phyloP scores from a whole-genome alignment of 345 rosid species.

The Lenwebbia sp. region DNA sequence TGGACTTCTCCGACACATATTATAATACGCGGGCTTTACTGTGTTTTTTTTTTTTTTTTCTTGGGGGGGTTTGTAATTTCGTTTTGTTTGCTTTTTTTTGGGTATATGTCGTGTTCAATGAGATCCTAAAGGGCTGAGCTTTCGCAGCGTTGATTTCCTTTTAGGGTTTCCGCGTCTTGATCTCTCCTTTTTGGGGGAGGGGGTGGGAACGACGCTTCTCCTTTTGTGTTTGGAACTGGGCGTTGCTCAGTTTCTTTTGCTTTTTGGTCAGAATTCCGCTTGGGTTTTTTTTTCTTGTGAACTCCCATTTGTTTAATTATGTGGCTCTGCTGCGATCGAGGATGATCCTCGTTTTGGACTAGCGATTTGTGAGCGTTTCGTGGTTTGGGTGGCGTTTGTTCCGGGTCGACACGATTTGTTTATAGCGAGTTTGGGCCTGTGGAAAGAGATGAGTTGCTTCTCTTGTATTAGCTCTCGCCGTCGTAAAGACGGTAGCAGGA shows the following conservation, averaged over 20 bases:
- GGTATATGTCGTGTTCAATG: background rate
- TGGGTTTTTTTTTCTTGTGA: background rate
- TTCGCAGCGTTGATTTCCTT: background rate
- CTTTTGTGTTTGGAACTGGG: background rate
- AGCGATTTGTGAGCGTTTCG: background rate
- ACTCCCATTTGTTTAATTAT: background rate
- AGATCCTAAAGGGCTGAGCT: background rate
- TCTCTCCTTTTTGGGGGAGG: background rate
- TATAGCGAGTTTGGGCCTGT: background rate
- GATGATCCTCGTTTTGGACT: background rate
- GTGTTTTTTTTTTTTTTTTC: background rate
- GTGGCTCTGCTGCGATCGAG: background rate
- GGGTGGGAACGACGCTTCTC: background rate
- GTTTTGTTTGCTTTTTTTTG: background rate
- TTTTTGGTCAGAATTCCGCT: background rate
- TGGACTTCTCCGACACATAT: background rate
- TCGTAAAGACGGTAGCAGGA: constrained; percentile 37
- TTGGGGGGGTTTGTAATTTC: background rate
- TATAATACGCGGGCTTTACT: background rate
- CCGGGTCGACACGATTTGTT: background rate
- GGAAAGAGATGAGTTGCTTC: constrained; percentile 64
- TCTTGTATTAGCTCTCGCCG: constrained; percentile 52
- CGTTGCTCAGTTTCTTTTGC: background rate
- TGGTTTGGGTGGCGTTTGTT: background rate
- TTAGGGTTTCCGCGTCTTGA: constrained; percentile 1